Base-by-base conservation (phyloP, 495 filamentous ascomycete genomes). In the Penicillium odoratum region DNA sequence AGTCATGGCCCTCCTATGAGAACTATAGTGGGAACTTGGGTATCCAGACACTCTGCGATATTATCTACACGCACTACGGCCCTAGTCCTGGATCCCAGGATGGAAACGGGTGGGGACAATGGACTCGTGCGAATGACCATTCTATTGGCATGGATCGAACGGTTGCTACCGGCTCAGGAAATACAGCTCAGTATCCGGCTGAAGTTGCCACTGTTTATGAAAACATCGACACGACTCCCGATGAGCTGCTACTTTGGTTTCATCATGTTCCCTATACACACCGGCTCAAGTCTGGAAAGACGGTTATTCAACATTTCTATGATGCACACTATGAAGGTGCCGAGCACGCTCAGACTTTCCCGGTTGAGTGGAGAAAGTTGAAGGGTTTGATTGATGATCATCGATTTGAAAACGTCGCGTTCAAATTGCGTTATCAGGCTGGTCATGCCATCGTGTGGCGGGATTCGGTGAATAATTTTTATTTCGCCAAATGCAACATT, bases 291-390 rank as follows among this genome's bases (percentile, higher is more conserved):
- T 84, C 77, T 6, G 85, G 85, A 7, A 83, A 87, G 68, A 87
- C 85, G 0, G 85, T 91, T 2, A 89, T 91, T 50, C 87, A 91
- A 68, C 85, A 91, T 66, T 88, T 91, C 64, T 91, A 90, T 64
- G 83, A 91, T 60, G 83, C 84, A 30, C 81, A 91, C 68, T 89
- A 91, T 69, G 70, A 59, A 15, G 87, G 88, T 15, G 80, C 82
- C 18, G 79, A 73, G 21, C 81, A 77, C 3, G 88, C 81, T 1
- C 84, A 87, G 55, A 78, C 74, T 0, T 88, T 89, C 65, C 64
- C 76, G 0, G 43, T 63, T 1, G 64, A 71, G 46, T 89, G 86
- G 86, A 61, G 78, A 34, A 68, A 74, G 3, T 72, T 90, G 0
- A 55, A 77, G 21, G 81, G 80, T 1, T 75, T 79, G 18, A 74